These are phyloP conservation scores for Gossypium davidsonii DNA, from an alignment of 441 rosid genomes.

Conservation along the genomic window DNA sequence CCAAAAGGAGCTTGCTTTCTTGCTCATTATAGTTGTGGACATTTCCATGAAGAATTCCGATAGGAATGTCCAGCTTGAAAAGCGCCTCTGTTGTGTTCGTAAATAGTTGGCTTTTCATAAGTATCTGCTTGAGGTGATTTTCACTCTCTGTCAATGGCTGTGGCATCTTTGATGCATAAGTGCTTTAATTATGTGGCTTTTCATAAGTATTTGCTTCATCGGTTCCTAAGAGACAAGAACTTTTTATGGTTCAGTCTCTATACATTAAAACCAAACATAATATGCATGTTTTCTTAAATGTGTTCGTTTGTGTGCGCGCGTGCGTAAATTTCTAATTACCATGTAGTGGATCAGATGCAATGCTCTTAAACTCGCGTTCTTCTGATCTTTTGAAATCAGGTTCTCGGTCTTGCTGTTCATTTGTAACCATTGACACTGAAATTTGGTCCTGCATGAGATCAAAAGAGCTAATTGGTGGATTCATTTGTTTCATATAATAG, in stretches of 20 bases:
- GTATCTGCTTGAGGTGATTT: conserved; percentile 53
- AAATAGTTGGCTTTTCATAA: conserved; percentile 55
- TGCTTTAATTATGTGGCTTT: conserved; percentile 18
- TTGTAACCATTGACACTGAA: conserved; percentile 13
- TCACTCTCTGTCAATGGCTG: conserved; percentile 54
- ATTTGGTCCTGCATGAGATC: conserved; percentile 30
- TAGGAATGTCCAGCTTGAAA: conserved; percentile 62
- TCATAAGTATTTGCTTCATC: conserved; percentile 12
- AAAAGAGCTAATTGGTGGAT: conserved; percentile 13
- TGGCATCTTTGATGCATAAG: conserved; percentile 17
- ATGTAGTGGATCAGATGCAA: conserved; percentile 8
- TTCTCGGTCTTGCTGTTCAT: conserved; percentile 30
- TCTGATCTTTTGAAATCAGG: conserved; percentile 14
- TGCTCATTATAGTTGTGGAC: conserved; percentile 24
- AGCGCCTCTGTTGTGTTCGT: conserved; percentile 68
- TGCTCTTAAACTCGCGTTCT: conserved; percentile 18
- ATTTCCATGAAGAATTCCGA: conserved; percentile 20
- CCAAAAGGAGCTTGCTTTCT: conserved; percentile 53
- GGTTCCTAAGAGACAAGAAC: conserved; percentile 36
- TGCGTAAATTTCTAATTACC: conserved; percentile 30
- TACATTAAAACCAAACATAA: too few relatives aligned
- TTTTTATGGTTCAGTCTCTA: background rate
- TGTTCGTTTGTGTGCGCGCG: too few relatives aligned
- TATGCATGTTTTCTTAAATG: too few relatives aligned
- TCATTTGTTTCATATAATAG: conserved; percentile 11